A percentile compares a stretch with the other conserved stretches of the same genome.
These are phyloP conservation scores for Magnaporthiopsis poae DNA, from an alignment of 2,329 filamentous ascomycete genomes.

Conservation along the genomic window DNA sequence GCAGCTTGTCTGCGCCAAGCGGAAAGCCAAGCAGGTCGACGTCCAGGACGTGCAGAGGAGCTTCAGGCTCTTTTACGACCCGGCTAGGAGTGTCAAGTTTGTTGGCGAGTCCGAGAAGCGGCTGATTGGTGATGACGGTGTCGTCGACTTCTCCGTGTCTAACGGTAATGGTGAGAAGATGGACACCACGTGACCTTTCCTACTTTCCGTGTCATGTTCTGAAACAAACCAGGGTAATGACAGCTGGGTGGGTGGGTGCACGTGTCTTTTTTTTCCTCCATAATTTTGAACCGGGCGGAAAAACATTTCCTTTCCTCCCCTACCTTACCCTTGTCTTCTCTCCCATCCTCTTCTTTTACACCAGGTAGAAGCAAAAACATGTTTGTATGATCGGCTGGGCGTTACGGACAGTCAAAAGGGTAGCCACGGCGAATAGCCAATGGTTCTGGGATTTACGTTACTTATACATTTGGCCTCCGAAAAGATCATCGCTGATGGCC, in stretches of 20 bases:
- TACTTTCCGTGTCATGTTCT: not conserved
- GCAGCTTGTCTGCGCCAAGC: conserved; percentile 76
- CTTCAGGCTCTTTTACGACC: conserved; percentile 90
- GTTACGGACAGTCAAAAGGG: not conserved
- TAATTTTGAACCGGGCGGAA: not conserved
- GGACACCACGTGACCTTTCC: conserved; percentile 19
- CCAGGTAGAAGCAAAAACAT: not conserved
- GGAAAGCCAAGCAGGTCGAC: conserved; percentile 71
- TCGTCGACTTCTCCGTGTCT: conserved; percentile 57
- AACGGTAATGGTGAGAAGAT: conserved; percentile 40
- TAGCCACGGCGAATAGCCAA: no score
- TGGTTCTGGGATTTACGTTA: no score
- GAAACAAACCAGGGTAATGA: not conserved
- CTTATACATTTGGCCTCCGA: no score
- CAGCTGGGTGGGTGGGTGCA: not conserved
- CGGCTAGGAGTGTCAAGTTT: conserved; percentile 77
- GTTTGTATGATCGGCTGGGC: not conserved
- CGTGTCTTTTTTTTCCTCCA: not conserved
- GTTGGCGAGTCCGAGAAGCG: conserved; percentile 83
- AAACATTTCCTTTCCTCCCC: not conserved
- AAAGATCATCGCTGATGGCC: no score
- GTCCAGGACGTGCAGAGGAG: conserved; percentile 86
- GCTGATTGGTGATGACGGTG: conserved; percentile 78
- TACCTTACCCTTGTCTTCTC: not conserved
- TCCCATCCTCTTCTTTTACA: not conserved